Evolutionary conservation across 257 asterid genomes (phyloP), one percentile per base, ranked within the genome.

Genomic region (Rubia yunnanensis): DNA sequence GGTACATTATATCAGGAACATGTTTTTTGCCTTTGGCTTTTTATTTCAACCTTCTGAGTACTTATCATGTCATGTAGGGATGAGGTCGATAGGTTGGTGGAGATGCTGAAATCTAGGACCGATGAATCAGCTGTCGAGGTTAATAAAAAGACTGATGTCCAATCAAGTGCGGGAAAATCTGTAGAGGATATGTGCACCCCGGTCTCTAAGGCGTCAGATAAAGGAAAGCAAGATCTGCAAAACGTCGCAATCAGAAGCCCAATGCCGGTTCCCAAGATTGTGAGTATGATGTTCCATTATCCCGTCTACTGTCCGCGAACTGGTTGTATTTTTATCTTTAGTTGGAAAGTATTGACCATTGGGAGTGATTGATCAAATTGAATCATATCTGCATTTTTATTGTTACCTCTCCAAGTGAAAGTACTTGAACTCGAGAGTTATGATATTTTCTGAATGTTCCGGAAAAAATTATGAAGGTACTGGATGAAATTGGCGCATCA

Each of bases 401-500:
- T 59, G 1, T 32, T 20, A 59, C 48, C 46, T 17, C 46, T 17
- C 24, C 8, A 22, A 34, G 6, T 60, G 48, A 32, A 60, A 44
- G 49, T n/a, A 26, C 13, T 52, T 2, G 20, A 50, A 28, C 10
- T 48, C 2, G 46, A 26, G n/a, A 55, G 20, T 61, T 61, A 9
- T 38, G 56, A 11, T 39, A 2, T 30, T 27, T 36, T 52, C 65
- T 44, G 63, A 44, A 26, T 24, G 9, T 20, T 39, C 38, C n/a
- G 27, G 24, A 34, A n/a, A 20, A 31, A 38, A 24, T 69, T 75
- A 55, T 76, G 73, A 81, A 91, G 98, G 86, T 80, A 50, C 79
- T 80, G 39, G 80, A 64, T 79, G 88, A 78, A 70, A 84, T 83
- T 76, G 75, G 88, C 75, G 87, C 96, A 66, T 86, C 95, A 8